Conservation (phyloP, 176 grass and related monocot genomes). For the Ampelocalamus luodianensis region DNA sequence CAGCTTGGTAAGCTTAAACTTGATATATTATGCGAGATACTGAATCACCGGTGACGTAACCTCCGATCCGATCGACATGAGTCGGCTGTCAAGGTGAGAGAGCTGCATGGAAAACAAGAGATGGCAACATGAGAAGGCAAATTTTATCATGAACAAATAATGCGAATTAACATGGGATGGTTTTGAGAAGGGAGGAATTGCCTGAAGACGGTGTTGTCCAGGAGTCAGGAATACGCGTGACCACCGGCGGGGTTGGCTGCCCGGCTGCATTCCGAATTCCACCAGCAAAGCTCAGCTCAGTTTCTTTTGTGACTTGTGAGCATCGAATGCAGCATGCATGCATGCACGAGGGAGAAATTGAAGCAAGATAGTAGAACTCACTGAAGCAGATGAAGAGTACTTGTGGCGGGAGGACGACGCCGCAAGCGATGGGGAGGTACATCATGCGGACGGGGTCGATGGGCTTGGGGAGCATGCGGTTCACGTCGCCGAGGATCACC, state of each 20-base stretch:
- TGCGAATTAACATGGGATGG: background rate
- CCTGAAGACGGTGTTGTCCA: slow-evolving; percentile 41
- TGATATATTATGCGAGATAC: background rate
- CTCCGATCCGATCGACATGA: background rate
- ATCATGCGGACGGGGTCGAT: slow-evolving; percentile 56
- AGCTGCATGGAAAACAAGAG: background rate
- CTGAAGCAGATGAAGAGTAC: slow-evolving; percentile 59
- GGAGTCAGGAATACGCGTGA: slow-evolving; percentile 46
- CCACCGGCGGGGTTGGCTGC: slow-evolving; percentile 35
- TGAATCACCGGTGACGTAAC: background rate
- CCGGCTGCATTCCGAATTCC: slow-evolving; percentile 23
- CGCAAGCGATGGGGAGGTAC: slow-evolving; percentile 57
- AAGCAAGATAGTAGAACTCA: background rate
- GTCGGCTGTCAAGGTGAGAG: background rate
- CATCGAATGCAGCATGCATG: background rate
- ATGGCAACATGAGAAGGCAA: background rate
- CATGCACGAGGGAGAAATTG: background rate
- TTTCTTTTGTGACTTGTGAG: background rate
- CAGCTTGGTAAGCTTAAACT: background rate
- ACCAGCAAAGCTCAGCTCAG: background rate
- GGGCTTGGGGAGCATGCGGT: slow-evolving; percentile 53
- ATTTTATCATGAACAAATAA: background rate
- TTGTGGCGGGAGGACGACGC: slow-evolving; percentile 49
- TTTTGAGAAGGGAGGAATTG: background rate
- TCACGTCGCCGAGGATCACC: slow-evolving; percentile 56